Percentiles rank a stretch among this genome's conserved stretches.
These are phyloP conservation scores for Magnolia kwangsiensis DNA, from an alignment of 164 flowering plant genomes.

Conservation along the genomic window DNA sequence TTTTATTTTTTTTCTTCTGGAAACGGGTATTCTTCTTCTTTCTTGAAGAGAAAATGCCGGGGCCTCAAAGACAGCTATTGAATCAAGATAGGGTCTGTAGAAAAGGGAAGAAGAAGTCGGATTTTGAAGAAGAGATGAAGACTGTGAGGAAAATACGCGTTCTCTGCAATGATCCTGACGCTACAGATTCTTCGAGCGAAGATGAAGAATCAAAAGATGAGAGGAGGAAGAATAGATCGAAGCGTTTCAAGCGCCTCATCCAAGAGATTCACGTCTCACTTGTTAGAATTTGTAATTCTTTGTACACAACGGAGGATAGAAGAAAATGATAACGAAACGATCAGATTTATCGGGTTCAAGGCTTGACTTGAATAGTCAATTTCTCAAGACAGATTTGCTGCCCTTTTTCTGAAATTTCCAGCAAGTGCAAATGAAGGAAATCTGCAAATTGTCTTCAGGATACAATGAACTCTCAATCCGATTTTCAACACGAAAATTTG, in stretches of 20 bases:
- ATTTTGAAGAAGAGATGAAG: conserved; percentile 7
- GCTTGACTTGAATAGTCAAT: too few species aligned
- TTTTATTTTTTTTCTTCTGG: background rate
- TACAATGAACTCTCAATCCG: too few species aligned
- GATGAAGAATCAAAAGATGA: conserved; percentile 31
- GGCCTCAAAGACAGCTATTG: conserved; percentile 21
- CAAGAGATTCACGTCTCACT: conserved; percentile 49
- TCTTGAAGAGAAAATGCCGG: conserved; percentile 28
- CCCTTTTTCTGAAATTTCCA: too few species aligned
- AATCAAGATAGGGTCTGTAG: conserved; percentile 23
- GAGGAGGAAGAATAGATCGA: background rate
- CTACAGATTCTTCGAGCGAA: conserved; percentile 71
- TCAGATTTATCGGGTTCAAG: too few species aligned
- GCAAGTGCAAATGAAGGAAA: too few species aligned
- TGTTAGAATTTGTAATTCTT: too few species aligned
- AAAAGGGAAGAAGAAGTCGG: conserved; percentile 19
- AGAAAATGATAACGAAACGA: too few species aligned
- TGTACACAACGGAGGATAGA: too few species aligned
- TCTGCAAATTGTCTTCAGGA: too few species aligned
- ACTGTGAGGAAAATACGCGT: conserved; percentile 52
- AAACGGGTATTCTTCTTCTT: conserved; percentile 1
- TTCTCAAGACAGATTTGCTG: too few species aligned
- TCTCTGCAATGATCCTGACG: conserved; percentile 65
- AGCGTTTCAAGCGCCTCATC: conserved; percentile 32
- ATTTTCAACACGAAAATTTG: too few species aligned